Evolutionary conservation across 1,284 basidiomycete genomes (phyloP), one percentile per base, ranked within the genome.

Genomic region (Flammula alnicola): DNA sequence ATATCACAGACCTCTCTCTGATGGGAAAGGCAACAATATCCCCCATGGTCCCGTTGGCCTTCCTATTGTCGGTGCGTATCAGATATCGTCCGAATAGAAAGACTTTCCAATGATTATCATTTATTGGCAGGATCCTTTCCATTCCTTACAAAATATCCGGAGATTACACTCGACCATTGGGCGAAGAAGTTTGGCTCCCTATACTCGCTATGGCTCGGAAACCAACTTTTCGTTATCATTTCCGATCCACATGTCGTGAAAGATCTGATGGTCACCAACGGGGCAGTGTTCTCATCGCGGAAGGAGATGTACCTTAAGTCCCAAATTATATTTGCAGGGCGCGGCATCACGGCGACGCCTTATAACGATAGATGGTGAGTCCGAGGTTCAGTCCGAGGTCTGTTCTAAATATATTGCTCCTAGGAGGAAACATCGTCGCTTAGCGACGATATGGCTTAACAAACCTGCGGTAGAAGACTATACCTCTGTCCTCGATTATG

Each of bases 361-460:
- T 74, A 75, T 55, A 70, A 70, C 47, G 70, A 74, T 41, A 58
- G 56, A 47, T 76, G 73, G 73, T 70, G 49, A 29, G 56, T 59
- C 16, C n/a, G 9, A 22, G 8, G 16, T 3, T 56, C 7, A 12
- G 9, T 46, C 22, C 6, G 10, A 33, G 17, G 5, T 25, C 7
- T 4, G 8, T 35, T 22, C 32, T 42, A 8, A 6, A 29, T 22
- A 8, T 6, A 37, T 19, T 20, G 10, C 16, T 2, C 8, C 14
- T 46, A 75, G 73, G 73, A 64, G 71, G 49, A 69, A 69, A 29
- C 73, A 76, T 44, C 70, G 73, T 42, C 63, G 68, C 23, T 68
- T 75, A 44, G 71, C 72, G 2, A 59, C 54, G 7, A 54, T 54
- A 3, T 67, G 63, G 52, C 55, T 75, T 10, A 69, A 62, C 33